Conservation (phyloP, 116 monocot species). For the Zostera marina region DNA sequence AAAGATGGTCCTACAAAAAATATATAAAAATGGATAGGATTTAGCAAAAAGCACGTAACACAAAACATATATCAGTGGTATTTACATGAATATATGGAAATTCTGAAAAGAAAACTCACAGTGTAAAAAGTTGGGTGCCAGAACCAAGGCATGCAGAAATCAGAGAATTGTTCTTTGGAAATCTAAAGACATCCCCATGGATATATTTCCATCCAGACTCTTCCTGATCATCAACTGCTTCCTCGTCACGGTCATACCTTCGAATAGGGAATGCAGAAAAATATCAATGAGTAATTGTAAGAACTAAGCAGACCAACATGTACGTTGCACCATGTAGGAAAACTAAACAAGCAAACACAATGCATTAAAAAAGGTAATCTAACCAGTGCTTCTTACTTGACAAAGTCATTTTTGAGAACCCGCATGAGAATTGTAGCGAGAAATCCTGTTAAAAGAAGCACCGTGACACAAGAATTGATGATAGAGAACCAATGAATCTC, state of each 20-base stretch:
- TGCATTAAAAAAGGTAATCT: background rate
- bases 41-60: background rate
- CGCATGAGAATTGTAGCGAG: slow-evolving; percentile 69
- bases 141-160: slow-evolving; percentile 47
- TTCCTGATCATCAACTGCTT: slow-evolving; percentile 54
- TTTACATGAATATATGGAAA: background rate
- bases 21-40: background rate
- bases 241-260: slow-evolving; percentile 54
- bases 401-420: slow-evolving; percentile 9
- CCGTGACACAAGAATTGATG: slow-evolving; percentile 70
- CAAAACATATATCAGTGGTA: background rate
- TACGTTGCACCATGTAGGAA: no score
- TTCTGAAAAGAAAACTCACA: slow-evolving; percentile 28
- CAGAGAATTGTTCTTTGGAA: slow-evolving; percentile 38
- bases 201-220: slow-evolving; percentile 63
- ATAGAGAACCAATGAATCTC: slow-evolving; percentile 85
- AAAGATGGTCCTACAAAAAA: slow-evolving; percentile 27
- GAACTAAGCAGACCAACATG: no score
- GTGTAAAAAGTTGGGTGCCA: slow-evolving; percentile 51
- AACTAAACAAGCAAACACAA: no score
- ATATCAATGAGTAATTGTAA: background rate
- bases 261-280: background rate
- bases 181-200: slow-evolving; percentile 55
- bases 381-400: slow-evolving; percentile 12
- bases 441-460: slow-evolving; percentile 69